These are phyloP conservation scores for Aegilops umbellulata DNA, from an alignment of 176 grass and related monocot species.

Conservation along the genomic window DNA sequence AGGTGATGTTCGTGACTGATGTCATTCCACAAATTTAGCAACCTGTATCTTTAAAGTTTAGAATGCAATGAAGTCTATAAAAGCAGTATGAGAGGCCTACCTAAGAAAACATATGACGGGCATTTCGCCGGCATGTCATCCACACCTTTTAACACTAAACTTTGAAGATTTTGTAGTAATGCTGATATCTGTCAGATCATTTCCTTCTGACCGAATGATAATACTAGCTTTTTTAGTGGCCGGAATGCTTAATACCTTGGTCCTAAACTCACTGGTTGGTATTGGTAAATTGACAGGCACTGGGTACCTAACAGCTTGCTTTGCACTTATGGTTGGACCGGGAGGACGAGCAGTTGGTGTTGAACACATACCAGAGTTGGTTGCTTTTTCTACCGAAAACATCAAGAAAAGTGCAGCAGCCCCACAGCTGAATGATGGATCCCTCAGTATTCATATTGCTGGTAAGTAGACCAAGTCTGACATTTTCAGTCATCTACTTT, in stretches of 20 bases:
- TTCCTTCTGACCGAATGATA: background rate
- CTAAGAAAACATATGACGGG: background rate
- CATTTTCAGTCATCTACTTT: background rate
- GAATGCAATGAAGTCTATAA: background rate
- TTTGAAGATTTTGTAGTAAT: background rate
- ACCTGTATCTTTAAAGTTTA: background rate
- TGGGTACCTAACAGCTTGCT: slow-evolving; percentile 75
- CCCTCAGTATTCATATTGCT: slow-evolving; percentile 51
- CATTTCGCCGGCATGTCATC: background rate
- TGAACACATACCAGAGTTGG: slow-evolving; percentile 79
- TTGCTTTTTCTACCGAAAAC: slow-evolving; percentile 70
- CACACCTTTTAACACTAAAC: background rate
- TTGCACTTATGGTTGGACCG: slow-evolving; percentile 70
- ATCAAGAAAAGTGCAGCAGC: slow-evolving; percentile 68
- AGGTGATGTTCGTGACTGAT: background rate
- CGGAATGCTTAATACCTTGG: background rate
- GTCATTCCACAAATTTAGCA: background rate
- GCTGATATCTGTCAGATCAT: too few species aligned
- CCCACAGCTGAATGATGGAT: slow-evolving; percentile 51
- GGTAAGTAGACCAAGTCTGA: slow-evolving; percentile 30
- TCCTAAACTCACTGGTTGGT: background rate
- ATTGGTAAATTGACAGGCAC: slow-evolving; percentile 44
- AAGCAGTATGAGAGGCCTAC: background rate
- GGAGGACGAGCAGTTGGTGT: slow-evolving; percentile 60
- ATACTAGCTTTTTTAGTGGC: background rate